phyloP scores from a whole-genome alignment of 495 filamentous ascomycete genomes.

The Penicillium roqueforti region DNA sequence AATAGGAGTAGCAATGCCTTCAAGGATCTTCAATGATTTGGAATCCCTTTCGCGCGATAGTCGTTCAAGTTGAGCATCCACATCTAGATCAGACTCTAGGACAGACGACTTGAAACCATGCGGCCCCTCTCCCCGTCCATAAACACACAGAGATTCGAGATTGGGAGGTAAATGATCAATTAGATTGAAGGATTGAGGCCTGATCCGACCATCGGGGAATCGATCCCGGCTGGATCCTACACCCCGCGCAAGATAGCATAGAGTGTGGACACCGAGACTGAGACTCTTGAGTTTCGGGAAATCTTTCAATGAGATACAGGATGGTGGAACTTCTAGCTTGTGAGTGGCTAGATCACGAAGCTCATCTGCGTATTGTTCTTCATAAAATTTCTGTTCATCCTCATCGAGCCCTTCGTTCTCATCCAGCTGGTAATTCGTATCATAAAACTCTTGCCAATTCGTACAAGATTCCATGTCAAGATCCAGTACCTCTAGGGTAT shows the following conservation, averaged over 20 bases:
- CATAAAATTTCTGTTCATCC: neutral
- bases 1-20: no score
- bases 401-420: neutral
- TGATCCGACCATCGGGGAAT: neutral
- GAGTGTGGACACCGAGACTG: neutral
- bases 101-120: no score
- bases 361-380: conserved; percentile 1
- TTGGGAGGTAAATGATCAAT: neutral
- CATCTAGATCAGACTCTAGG: no score
- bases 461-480: neutral
- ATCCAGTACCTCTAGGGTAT: neutral
- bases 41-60: no score
- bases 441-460: neutral
- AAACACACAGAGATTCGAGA: neutral
- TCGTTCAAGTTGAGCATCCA: no score
- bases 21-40: no score
- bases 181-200: neutral
- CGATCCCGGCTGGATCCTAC: neutral
- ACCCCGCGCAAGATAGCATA: conserved; percentile 1
- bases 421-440: neutral
- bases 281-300: conserved; percentile 1
- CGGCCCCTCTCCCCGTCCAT: neutral
- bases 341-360: neutral
- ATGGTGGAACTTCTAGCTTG: neutral
- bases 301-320: neutral